phyloP scores from a whole-genome alignment of 2,329 filamentous ascomycete species.

The Pseudopithomyces chartarum region DNA sequence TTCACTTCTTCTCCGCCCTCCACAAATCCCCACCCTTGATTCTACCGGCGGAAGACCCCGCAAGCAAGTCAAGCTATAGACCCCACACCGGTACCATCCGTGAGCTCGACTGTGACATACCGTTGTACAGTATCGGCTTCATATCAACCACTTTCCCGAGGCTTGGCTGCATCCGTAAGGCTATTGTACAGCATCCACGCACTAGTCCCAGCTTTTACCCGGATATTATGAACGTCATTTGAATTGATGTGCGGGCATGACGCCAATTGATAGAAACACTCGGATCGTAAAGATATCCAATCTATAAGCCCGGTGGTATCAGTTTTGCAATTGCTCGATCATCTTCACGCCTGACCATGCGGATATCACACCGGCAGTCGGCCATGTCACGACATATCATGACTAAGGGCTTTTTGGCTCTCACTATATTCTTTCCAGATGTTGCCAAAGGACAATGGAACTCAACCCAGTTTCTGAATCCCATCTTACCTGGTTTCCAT shows the following conservation, averaged over 20 bases:
- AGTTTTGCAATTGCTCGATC: constrained; percentile 1
- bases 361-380: constrained; percentile 11
- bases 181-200: constrained; percentile 13
- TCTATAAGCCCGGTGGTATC: constrained; percentile 17
- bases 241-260: not conserved
- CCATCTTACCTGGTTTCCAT: constrained; percentile 57
- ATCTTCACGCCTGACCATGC: not conserved
- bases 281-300: constrained; percentile 9
- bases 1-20: not conserved
- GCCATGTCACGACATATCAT: constrained; percentile 9
- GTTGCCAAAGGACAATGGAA: constrained; percentile 3
- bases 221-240: constrained; percentile 15
- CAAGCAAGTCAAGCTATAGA: constrained; percentile 4
- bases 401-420: not conserved
- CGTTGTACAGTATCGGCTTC: constrained; percentile 3
- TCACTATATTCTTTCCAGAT: constrained; percentile 7
- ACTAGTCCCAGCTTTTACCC: constrained; percentile 22
- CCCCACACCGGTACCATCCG: constrained; percentile 7
- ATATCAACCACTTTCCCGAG: constrained; percentile 19
- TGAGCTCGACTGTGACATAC: not conserved
- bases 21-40: constrained; percentile 5
- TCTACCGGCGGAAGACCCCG: constrained; percentile 23
- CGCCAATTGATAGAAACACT: constrained; percentile 2
- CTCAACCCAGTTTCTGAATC: constrained; percentile 42
- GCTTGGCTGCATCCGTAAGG: constrained; percentile 19